Conservation (phyloP, 176 grass and related monocot species). For the Musa itinerans region DNA sequence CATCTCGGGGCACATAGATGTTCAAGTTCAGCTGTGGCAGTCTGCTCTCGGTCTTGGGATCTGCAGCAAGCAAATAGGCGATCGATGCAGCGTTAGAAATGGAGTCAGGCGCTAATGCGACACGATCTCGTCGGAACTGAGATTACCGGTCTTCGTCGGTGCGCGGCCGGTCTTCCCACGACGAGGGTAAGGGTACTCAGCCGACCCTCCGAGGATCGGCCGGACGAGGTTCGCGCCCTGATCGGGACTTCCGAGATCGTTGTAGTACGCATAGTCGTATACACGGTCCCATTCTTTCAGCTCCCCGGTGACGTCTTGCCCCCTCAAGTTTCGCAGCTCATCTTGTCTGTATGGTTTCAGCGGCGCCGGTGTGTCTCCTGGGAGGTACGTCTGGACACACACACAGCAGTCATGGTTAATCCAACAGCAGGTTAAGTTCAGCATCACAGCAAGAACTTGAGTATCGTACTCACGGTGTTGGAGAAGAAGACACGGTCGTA, state of each 20-base stretch:
- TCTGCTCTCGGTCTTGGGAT: constrained; percentile 48
- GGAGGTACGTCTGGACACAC: constrained; percentile 43
- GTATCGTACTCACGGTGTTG: constrained; percentile 41
- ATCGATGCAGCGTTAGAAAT: too few species aligned
- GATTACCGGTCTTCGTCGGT: constrained; percentile 15
- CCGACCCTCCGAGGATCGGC: constrained; percentile 44
- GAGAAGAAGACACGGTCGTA: constrained; percentile 63
- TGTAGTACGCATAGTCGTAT: constrained; percentile 67
- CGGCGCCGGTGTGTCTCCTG: constrained; percentile 50
- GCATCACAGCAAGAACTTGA: not conserved
- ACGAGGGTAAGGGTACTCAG: constrained; percentile 43
- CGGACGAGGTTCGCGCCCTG: constrained; percentile 17
- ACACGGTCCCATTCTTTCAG: constrained; percentile 56
- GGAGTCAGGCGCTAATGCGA: not conserved
- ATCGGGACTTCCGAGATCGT: constrained; percentile 57
- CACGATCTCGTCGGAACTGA: too few species aligned
- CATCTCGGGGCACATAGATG: constrained; percentile 61
- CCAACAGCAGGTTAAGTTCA: not conserved
- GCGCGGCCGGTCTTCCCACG: constrained; percentile 36
- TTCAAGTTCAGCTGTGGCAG: constrained; percentile 28
- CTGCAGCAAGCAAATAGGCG: constrained; percentile 11
- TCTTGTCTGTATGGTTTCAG: constrained; percentile 54
- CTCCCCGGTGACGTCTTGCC: constrained; percentile 30
- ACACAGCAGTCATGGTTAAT: too few species aligned
- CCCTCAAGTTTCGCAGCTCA: constrained; percentile 48